Evolutionary conservation across 768 basidiomycete genomes (phyloP), one percentile per base, ranked within the genome.

Genomic region (Pisolithus marmoratus): DNA sequence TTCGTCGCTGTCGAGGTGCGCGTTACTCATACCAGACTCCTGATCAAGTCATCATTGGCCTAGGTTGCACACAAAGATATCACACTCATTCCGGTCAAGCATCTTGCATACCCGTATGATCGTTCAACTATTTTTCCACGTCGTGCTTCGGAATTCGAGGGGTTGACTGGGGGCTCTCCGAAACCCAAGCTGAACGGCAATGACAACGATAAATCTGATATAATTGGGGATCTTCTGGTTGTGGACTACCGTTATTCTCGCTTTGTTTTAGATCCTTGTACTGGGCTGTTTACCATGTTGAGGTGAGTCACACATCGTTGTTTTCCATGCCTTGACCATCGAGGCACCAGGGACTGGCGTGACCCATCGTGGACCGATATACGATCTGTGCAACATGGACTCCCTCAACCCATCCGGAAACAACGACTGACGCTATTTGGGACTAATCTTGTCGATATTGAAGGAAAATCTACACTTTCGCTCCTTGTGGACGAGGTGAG

Each of bases 201-300:
- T 38, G 66, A 63, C 37, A 57, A 69, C 48, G 29, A 60, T 19
- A 65, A 69, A 45, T 60, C 66, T 52, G 70, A 72, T 8, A 59
- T 71, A 19, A 66, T 90, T 14, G 69, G 74, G 17, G 67, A 70
- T 50, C 73, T 97, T 37, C 74, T 82, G 41, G 66, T 90, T 42
- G 78, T 94, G 43, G 93, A 97, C 64, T 96, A 96, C 67, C 86
- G 96, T 22, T 95, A 98, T 62, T 89, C 88, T 19, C 81, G 90
- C 14, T 96, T 94, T 70, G 86, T 87, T 1, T 70, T 98, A 24
- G 92, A 99, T 63, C 85, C 87, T 8, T 78, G 81, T 44, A 86
- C 80, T 4, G 94, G 94, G 3, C 67, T 90, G 44, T 98, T 96
- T 66, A 72, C 69, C 34, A 86, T 90, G 77, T 76, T 90, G 48